phyloP scores from a whole-genome alignment of 2,329 filamentous ascomycete species.

The Plectosphaerella sp. region DNA sequence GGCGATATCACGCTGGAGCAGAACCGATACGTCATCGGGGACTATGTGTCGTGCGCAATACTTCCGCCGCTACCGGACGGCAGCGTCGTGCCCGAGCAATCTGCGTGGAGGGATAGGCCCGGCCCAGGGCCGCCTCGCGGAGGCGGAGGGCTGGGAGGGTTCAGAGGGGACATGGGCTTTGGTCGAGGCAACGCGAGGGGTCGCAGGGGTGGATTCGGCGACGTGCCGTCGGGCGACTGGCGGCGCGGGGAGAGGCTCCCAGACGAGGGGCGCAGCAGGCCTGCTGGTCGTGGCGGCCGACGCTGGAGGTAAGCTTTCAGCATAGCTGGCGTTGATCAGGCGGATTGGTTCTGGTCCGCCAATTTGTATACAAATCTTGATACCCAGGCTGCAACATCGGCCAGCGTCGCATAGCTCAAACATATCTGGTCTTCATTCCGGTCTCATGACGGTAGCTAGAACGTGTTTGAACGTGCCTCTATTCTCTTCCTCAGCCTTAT shows the following conservation, averaged over 20 bases:
- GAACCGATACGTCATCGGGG: constrained; percentile 79
- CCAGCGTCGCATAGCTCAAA: too few species aligned
- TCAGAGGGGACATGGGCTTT: background rate
- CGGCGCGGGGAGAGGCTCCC: constrained; percentile 60
- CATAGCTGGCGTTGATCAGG: background rate
- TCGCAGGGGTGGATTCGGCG: constrained; percentile 21
- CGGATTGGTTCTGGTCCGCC: background rate
- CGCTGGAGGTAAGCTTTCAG: constrained; percentile 33
- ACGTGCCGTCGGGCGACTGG: constrained; percentile 55
- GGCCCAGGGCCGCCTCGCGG: constrained; percentile 21
- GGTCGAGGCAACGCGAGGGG: constrained; percentile 19
- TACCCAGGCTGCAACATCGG: background rate
- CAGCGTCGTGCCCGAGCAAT: constrained; percentile 61
- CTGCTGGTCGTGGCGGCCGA: constrained; percentile 13
- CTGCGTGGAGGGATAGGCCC: constrained; percentile 39
- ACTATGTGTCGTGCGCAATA: constrained; percentile 81
- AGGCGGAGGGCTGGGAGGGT: constrained; percentile 6
- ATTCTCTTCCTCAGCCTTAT: background rate
- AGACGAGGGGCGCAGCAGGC: constrained; percentile 31
- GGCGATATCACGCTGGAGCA: constrained; percentile 71
- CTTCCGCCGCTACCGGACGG: constrained; percentile 72
- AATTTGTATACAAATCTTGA: background rate
- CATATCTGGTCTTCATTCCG: too few species aligned
- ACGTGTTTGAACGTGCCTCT: constrained; percentile 1
- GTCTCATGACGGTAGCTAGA: background rate